Conservation (phyloP, 2,329 filamentous ascomycete genomes). For the Colletotrichum sp. region DNA sequence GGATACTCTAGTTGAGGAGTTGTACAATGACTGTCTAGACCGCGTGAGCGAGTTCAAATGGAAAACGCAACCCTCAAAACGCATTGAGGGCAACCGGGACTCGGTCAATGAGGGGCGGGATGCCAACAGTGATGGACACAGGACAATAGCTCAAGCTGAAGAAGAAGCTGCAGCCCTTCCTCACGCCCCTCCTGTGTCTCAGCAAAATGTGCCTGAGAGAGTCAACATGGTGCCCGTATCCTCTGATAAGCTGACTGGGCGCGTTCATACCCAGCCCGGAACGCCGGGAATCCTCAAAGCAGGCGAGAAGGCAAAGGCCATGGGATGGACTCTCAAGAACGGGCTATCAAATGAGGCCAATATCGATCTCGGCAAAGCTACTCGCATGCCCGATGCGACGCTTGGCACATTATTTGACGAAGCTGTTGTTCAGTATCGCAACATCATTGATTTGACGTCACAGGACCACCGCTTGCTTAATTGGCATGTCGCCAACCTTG, state of each 20-base stretch:
- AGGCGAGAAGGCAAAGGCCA: slow-evolving; percentile 74
- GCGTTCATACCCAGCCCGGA: slow-evolving; percentile 73
- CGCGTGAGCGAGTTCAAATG: slow-evolving; percentile 90
- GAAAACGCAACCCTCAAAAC: slow-evolving; percentile 70
- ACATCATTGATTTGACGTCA: slow-evolving; percentile 79
- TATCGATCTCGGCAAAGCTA: slow-evolving; percentile 72
- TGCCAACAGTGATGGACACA: slow-evolving; percentile 69
- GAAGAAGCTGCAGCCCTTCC: slow-evolving; percentile 68
- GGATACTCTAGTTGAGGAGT: slow-evolving; percentile 84
- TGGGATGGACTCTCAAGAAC: slow-evolving; percentile 81
- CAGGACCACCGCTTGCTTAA: slow-evolving; percentile 92
- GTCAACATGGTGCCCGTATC: slow-evolving; percentile 66
- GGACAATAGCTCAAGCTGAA: slow-evolving; percentile 76
- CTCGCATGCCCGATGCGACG: slow-evolving; percentile 69
- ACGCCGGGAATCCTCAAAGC: slow-evolving; percentile 73
- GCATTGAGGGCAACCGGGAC: slow-evolving; percentile 81
- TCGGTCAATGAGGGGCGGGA: slow-evolving; percentile 85
- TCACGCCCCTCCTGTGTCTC: slow-evolving; percentile 55
- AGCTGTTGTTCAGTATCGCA: slow-evolving; percentile 86
- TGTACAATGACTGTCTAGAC: slow-evolving; percentile 95
- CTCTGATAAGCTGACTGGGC: slow-evolving; percentile 72
- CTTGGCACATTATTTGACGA: slow-evolving; percentile 91
- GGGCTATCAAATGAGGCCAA: slow-evolving; percentile 68
- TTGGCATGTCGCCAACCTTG: slow-evolving; percentile 97
- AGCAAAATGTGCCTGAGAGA: slow-evolving; percentile 57